Conservation (phyloP, 306 rosid genomes). For the Cucumis cinereus region DNA sequence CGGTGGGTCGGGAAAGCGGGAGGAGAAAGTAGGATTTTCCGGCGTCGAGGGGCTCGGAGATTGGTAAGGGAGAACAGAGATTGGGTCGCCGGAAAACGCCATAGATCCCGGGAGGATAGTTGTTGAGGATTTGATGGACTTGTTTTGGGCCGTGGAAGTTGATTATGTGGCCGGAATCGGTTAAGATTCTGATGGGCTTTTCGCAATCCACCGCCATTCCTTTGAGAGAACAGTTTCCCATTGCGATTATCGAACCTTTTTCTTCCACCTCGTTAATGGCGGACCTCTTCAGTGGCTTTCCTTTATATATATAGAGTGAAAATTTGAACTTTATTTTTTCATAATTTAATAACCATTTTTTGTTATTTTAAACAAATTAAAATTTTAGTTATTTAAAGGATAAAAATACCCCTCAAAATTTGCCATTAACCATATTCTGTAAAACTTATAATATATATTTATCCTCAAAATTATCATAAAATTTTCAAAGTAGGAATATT, state of each 20-base stretch:
- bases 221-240: constrained; percentile 14
- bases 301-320: background rate
- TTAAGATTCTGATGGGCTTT: constrained; percentile 8
- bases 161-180: constrained; percentile 7
- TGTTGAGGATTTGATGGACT: constrained; percentile 11
- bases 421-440: no score
- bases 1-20: background rate
- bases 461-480: no score
- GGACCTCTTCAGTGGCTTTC: background rate
- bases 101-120: constrained; percentile 3
- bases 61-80: constrained; percentile 4
- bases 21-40: constrained; percentile 12
- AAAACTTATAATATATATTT: no score
- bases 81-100: constrained; percentile 7
- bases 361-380: no score
- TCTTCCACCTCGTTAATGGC: background rate
- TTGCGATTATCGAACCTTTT: background rate
- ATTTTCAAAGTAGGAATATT: no score
- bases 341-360: no score
- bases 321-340: background rate
- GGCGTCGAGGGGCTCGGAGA: background rate
- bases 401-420: no score
- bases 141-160: background rate
- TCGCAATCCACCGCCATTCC: background rate
- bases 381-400: no score